Conservation (phyloP, 768 basidiomycete species). For the Hortiboletus flavorubellus region DNA sequence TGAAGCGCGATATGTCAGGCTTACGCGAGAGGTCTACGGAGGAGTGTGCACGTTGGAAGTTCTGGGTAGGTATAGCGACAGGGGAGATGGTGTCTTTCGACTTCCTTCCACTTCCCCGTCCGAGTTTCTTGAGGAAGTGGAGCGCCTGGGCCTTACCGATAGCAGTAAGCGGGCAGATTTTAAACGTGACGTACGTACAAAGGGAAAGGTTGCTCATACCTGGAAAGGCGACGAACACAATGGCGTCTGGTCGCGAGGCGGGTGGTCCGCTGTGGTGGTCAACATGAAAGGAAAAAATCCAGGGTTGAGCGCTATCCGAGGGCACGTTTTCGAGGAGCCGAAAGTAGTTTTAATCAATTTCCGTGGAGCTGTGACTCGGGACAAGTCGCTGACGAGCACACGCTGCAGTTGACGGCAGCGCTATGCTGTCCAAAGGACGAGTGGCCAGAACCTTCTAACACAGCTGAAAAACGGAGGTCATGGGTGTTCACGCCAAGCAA, state of each 20-base stretch:
- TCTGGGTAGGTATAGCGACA: conserved; percentile 20
- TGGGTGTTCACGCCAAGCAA: conserved; percentile 11
- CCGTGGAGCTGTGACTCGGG: conserved; percentile 7
- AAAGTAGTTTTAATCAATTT: conserved; percentile 21
- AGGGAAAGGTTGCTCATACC: conserved; percentile 18
- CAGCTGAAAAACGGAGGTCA: not conserved
- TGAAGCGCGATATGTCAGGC: conserved; percentile 22
- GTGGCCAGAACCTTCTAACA: not conserved
- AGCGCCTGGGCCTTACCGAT: conserved; percentile 30
- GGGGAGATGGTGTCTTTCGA: conserved; percentile 27
- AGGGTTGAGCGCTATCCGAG: conserved; percentile 20
- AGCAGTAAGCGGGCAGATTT: conserved; percentile 7
- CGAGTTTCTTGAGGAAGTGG: conserved; percentile 40
- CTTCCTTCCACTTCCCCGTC: conserved; percentile 31
- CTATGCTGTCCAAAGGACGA: not conserved
- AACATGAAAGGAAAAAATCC: conserved; percentile 10
- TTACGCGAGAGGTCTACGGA: conserved; percentile 33
- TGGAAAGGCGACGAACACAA: conserved; percentile 25
- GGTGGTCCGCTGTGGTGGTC: conserved; percentile 27
- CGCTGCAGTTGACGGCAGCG: not conserved
- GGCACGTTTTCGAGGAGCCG: conserved; percentile 29
- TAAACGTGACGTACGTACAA: conserved; percentile 7
- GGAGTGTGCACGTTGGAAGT: conserved; percentile 29
- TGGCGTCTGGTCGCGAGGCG: conserved; percentile 21
- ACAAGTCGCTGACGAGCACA: not conserved